Base-by-base conservation (phyloP, 352 stramenopile genomes). In the Phytophthora brassicae region DNA sequence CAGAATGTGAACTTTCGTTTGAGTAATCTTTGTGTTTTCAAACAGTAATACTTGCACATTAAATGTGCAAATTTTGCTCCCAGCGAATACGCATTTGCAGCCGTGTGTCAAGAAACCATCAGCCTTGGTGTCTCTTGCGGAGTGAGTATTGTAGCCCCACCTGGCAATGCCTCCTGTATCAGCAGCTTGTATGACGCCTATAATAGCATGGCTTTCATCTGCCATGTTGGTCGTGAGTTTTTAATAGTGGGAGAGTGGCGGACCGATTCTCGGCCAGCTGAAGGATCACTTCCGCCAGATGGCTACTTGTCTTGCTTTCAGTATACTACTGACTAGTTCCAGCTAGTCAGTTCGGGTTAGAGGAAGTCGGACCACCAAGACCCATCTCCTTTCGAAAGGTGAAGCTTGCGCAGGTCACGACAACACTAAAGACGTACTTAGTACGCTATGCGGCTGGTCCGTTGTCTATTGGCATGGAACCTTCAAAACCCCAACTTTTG, bases 281-380 rank as follows among this genome's bases (percentile, higher is more conserved):
- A 29, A 29, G 47, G 31, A 66, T 52, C 54, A 39, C 57, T 57
- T 59, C 47, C 56, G 66, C 56, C 67, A 75, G 67, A 55, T 75
- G 62, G 23, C 54, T 35, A 28, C 29, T 29, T 28, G 39, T 62
- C 33, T 72, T 53, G 46, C 12, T 16, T 14, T 62, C 64, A 72
- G 53, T 70, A 69, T 61, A 29, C 23, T 62, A 43, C 66, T 75
- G 63, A 74, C 61, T 68, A 45, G 20, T 61, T 56, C 50, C 44
- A 41, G 58, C 41, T 58, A 67, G 64, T 71, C 63, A 70, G 63
- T 70, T 70, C 56, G 28, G 50, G 35, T 56, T 53, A 45, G 48
- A 64, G 56, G 49, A 66, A 70, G 63, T 57, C 46, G 57, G 64
- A 71, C 58, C 58, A 60, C 57, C 26, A 31, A 4, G 26, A n/a